phyloP scores from a whole-genome alignment of 805 yeast species.

The Lipomyces spencermartinsiae region DNA sequence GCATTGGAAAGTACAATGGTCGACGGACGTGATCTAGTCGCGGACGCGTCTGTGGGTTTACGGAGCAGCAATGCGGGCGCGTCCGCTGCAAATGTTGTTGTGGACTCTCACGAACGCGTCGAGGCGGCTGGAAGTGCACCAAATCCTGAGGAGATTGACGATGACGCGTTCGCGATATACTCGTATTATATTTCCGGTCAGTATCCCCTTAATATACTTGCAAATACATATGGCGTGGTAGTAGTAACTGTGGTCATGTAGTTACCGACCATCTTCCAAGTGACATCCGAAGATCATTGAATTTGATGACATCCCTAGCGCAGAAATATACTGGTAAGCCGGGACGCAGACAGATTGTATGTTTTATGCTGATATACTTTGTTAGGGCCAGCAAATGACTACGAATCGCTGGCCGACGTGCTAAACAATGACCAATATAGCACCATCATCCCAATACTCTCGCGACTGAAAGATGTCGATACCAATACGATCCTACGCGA shows the following conservation, averaged over 20 bases:
- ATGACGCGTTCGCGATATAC: slow-evolving; percentile 33
- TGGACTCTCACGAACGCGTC: neutral
- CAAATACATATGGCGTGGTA: neutral
- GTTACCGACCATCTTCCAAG: slow-evolving; percentile 36
- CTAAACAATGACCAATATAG: neutral
- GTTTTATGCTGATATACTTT: neutral
- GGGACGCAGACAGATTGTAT: neutral
- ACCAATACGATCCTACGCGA: slow-evolving; percentile 7
- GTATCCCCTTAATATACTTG: neutral
- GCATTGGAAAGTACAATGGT: neutral
- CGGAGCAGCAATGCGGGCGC: neutral
- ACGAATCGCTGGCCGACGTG: slow-evolving; percentile 17
- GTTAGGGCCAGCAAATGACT: slow-evolving; percentile 10
- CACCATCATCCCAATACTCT: no score
- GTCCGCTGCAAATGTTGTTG: neutral
- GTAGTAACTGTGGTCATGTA: slow-evolving; percentile 7
- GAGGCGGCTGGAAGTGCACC: neutral
- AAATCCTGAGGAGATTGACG: slow-evolving; percentile 20
- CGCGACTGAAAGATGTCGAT: neutral
- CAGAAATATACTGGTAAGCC: slow-evolving; percentile 16
- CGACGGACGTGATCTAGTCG: neutral
- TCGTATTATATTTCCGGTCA: slow-evolving; percentile 34
- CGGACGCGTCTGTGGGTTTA: neutral
- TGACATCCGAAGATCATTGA: slow-evolving; percentile 29
- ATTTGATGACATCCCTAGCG: slow-evolving; percentile 18